phyloP scores from a whole-genome alignment of 1,139 yeast species.

The Sugiyamaella xylanicola region DNA sequence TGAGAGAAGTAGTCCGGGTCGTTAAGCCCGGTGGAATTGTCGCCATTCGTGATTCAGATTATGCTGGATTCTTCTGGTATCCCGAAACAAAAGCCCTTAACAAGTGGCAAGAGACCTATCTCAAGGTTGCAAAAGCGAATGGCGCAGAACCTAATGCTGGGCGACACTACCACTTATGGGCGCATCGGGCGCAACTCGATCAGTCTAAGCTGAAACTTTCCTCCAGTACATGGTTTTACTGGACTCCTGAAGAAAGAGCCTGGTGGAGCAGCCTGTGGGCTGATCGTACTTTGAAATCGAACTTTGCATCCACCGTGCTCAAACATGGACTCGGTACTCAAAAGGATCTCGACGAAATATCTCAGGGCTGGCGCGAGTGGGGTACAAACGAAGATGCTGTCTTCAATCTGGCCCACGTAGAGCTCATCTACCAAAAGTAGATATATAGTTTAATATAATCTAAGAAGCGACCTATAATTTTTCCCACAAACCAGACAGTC shows the following conservation, averaged over 20 bases:
- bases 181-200: conserved; percentile 31
- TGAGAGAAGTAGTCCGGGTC: conserved; percentile 36
- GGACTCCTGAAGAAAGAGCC: conserved; percentile 26
- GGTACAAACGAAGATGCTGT: conserved; percentile 29
- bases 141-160: conserved; percentile 36
- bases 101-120: conserved; percentile 28
- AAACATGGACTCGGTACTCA: conserved; percentile 26
- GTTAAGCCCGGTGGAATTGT: conserved; percentile 36
- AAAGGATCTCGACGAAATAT: conserved; percentile 26
- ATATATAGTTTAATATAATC: no score
- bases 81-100: conserved; percentile 28
- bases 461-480: no score
- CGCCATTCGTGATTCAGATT: conserved; percentile 45
- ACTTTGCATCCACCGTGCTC: conserved; percentile 28
- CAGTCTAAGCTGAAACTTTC: conserved; percentile 20
- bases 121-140: conserved; percentile 29
- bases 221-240: conserved; percentile 33
- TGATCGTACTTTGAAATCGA: conserved; percentile 32
- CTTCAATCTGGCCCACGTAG: conserved; percentile 29
- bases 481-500: no score
- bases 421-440: conserved; percentile 30
- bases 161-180: conserved; percentile 25
- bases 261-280: conserved; percentile 38
- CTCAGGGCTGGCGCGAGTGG: conserved; percentile 33
- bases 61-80: conserved; percentile 31